A percentile compares a stretch with the other conserved stretches of the same genome.
Evolutionary conservation across 2,329 filamentous ascomycete species (phyloP).

Genomic region (Aspergillus hiratsukae): DNA sequence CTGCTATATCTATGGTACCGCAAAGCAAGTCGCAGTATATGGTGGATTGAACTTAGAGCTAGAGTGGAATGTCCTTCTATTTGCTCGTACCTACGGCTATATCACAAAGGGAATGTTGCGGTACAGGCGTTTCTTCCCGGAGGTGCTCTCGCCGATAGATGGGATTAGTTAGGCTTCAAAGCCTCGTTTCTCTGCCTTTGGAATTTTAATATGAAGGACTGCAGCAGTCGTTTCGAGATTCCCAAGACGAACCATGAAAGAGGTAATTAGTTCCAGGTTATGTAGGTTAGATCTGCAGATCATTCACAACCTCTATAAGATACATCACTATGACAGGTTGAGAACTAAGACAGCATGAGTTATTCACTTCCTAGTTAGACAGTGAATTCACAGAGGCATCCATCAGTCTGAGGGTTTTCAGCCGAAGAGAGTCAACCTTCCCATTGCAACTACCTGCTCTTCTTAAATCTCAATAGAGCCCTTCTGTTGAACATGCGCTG

Average conservation of each 20-base stretch:
- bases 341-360: too few relatives aligned
- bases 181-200: too few relatives aligned
- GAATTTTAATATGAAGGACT: too few relatives aligned
- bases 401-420: background rate
- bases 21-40: constrained; percentile 38
- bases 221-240: too few relatives aligned
- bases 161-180: background rate
- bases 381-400: too few relatives aligned
- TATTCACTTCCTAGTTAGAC: too few relatives aligned
- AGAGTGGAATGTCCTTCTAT: constrained; percentile 44
- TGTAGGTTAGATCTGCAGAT: too few relatives aligned
- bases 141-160: constrained; percentile 13
- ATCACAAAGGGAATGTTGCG: constrained; percentile 23
- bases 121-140: constrained; percentile 32
- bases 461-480: background rate
- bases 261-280: too few relatives aligned
- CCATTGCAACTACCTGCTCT: background rate
- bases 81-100: constrained; percentile 30
- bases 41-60: constrained; percentile 44
- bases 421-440: background rate
- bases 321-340: too few relatives aligned
- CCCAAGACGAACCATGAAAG: too few relatives aligned
- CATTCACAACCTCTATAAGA: too few relatives aligned
- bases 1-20: constrained; percentile 44
- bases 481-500: background rate